Percentiles rank a stretch among this genome's conserved stretches.
Evolutionary conservation across 805 yeast species (phyloP).

Genomic region (Hanseniaspora meyeri): DNA sequence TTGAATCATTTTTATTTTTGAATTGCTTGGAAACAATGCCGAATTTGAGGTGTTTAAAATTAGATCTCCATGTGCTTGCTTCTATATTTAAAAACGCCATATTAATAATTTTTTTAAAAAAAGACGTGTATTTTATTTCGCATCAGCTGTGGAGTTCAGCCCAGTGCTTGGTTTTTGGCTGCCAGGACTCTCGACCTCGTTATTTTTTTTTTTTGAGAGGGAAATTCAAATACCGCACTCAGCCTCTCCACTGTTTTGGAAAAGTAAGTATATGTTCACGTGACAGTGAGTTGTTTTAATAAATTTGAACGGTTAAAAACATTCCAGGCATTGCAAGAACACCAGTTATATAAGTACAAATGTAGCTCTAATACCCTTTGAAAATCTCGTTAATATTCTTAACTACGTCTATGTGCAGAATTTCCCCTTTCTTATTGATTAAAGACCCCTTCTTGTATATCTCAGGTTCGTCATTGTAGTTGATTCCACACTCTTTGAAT

Average conservation of each 20-base stretch:
- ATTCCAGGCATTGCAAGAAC: too few relatives aligned
- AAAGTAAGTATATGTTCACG: not conserved
- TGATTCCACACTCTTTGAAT: slow-evolving; percentile 64
- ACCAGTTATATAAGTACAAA: not conserved
- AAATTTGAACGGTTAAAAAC: too few relatives aligned
- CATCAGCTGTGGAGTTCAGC: not conserved
- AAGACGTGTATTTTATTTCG: not conserved
- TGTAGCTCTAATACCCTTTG: slow-evolving; percentile 19
- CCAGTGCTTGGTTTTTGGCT: not conserved
- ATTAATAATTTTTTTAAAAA: too few relatives aligned
- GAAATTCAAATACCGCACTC: too few relatives aligned
- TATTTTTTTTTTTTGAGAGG: not conserved
- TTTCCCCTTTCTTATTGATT: slow-evolving; percentile 43
- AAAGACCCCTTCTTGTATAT: slow-evolving; percentile 69
- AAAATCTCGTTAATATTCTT: slow-evolving; percentile 30
- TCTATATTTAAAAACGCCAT: not conserved
- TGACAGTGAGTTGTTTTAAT: too few relatives aligned
- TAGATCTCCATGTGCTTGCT: not conserved
- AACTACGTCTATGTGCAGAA: slow-evolving; percentile 32
- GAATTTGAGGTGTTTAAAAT: not conserved
- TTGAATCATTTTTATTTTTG: not conserved
- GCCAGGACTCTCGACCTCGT: not conserved
- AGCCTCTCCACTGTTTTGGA: too few relatives aligned
- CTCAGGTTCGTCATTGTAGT: slow-evolving; percentile 83
- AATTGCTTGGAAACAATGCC: not conserved